phyloP scores from a whole-genome alignment of 2,329 filamentous ascomycete species.

The Calonectria montana region DNA sequence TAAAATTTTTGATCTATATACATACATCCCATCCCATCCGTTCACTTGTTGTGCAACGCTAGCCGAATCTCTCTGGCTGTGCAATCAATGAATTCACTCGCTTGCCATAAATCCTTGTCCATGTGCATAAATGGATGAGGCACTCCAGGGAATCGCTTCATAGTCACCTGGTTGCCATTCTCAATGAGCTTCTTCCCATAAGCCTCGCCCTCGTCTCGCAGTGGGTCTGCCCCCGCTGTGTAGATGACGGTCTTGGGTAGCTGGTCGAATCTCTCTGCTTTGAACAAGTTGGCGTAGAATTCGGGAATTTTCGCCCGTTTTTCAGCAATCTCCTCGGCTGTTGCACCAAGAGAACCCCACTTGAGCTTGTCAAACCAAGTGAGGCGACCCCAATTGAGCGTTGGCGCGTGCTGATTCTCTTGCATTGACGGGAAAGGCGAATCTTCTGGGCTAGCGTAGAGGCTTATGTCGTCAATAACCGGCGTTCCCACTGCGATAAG shows the following conservation, averaged over 20 bases:
- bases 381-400: conserved; percentile 56
- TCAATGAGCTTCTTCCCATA: conserved; percentile 56
- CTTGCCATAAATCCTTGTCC: conserved; percentile 53
- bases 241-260: conserved; percentile 54
- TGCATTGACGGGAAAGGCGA: conserved; percentile 55
- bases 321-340: background rate
- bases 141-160: conserved; percentile 58
- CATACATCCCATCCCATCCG: background rate
- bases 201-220: conserved; percentile 61
- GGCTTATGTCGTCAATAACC: conserved; percentile 53
- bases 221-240: conserved; percentile 57
- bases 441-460: conserved; percentile 48
- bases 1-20: no score
- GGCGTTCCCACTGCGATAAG: conserved; percentile 54
- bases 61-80: conserved; percentile 47
- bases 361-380: conserved; percentile 54
- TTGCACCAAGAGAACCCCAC: conserved; percentile 37
- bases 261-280: conserved; percentile 47
- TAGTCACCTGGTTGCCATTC: conserved; percentile 57
- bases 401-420: conserved; percentile 55
- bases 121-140: conserved; percentile 64
- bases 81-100: conserved; percentile 47
- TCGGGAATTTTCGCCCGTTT: conserved; percentile 7
- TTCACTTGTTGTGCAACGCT: conserved; percentile 25
- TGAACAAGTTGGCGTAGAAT: conserved; percentile 48